Percentiles rank a stretch among this genome's conserved stretches.
Conservation (phyloP, 306 rosid species). For the Pterocarpus macrocarpus region DNA sequence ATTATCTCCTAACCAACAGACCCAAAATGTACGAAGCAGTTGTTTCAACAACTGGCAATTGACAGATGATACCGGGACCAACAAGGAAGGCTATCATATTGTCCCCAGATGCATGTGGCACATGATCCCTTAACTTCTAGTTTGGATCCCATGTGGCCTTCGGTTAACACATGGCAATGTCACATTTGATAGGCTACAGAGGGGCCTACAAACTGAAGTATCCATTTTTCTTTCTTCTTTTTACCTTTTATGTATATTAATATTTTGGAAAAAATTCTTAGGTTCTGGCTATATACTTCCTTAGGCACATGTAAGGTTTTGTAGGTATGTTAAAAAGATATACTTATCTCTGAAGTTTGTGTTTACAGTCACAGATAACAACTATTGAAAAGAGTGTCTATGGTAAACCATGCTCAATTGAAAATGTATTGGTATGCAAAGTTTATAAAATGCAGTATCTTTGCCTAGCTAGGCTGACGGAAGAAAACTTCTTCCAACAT, state of each 20-base stretch:
- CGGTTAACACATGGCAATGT: slow-evolving; percentile 52
- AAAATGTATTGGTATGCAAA: background rate
- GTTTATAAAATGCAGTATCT: background rate
- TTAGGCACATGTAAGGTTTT: background rate
- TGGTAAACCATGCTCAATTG: background rate
- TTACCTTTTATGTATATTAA: background rate
- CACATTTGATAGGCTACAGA: slow-evolving; percentile 49
- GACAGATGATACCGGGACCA: slow-evolving; percentile 56
- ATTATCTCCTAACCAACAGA: slow-evolving; percentile 25
- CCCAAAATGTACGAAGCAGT: slow-evolving; percentile 43
- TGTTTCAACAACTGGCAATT: slow-evolving; percentile 44
- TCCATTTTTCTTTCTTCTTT: background rate
- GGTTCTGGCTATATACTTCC: background rate
- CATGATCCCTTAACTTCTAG: slow-evolving; percentile 38
- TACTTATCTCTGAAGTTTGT: background rate
- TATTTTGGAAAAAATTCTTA: background rate
- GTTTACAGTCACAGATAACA: background rate
- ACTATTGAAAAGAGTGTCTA: background rate
- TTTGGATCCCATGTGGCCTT: slow-evolving; percentile 45
- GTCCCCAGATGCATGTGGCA: slow-evolving; percentile 44
- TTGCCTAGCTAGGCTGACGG: background rate
- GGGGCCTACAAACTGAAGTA: slow-evolving; percentile 23
- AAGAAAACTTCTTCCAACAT: background rate
- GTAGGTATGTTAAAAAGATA: background rate
- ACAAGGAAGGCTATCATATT: slow-evolving; percentile 22